These are phyloP conservation scores for Candida tibetensis DNA, from an alignment of 805 yeast genomes.

Conservation along the genomic window DNA sequence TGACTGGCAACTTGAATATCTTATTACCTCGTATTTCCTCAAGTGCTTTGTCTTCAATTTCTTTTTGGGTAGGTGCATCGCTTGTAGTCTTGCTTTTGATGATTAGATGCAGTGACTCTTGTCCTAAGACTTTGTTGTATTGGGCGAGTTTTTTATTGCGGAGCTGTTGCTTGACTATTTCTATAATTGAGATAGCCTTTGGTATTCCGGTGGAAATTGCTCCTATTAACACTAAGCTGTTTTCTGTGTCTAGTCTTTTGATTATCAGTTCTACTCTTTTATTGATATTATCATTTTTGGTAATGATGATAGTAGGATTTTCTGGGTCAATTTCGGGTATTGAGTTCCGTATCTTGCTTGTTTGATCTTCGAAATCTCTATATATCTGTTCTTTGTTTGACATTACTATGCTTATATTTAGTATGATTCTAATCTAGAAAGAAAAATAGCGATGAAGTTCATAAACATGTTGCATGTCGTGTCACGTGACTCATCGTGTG, in stretches of 20 bases:
- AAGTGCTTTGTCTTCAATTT: conserved; percentile 6
- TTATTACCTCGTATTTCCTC: conserved; percentile 20
- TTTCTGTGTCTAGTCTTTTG: conserved; percentile 8
- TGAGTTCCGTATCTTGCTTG: conserved; percentile 3
- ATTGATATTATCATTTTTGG: conserved; percentile 16
- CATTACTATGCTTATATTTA: not conserved
- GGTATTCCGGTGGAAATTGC: conserved; percentile 17
- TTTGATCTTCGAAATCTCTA: conserved; percentile 7
- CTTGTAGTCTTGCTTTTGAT: not conserved
- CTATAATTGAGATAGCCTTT: conserved; percentile 20
- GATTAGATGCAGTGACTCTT: conserved; percentile 12
- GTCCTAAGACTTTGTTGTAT: conserved; percentile 15
- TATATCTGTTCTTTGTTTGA: conserved; percentile 4
- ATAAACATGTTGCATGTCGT: not conserved
- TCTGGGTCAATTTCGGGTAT: conserved; percentile 1
- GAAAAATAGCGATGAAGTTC: no score
- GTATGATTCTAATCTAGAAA: not conserved
- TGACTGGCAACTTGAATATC: conserved; percentile 18
- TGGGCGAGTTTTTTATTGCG: conserved; percentile 11
- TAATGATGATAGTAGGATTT: conserved; percentile 11
- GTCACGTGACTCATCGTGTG: not conserved
- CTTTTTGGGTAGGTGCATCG: not conserved
- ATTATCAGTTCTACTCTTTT: conserved; percentile 13
- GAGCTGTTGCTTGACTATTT: conserved; percentile 16
- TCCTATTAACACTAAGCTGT: conserved; percentile 13